Base-by-base conservation (phyloP, 805 yeast genomes). In the Peterozyma toletana region DNA sequence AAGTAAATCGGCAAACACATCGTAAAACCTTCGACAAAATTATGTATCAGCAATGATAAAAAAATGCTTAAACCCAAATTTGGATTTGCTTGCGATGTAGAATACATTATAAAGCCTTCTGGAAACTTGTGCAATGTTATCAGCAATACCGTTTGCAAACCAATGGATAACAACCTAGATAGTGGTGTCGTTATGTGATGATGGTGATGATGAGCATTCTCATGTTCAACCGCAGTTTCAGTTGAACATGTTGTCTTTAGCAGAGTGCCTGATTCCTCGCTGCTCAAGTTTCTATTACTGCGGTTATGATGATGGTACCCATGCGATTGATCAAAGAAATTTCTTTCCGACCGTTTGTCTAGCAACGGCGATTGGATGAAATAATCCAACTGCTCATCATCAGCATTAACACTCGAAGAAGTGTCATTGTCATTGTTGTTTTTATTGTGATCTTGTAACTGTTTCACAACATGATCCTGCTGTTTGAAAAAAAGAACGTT, bases 1-100 rank as follows among this genome's bases (percentile, higher is more conserved):
- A 90, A 75, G 57, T 83, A 93, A 30, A 91, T 67, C 0, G 98
- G 98, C 38, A 90, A 68, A 11, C 96, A 87, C 86, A 91, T 90
- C 13, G 93, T 79, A 58, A 93, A 89, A 0, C 98, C 99, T 60
- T 91, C 99, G 17, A 90, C 83, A 52, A 88, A 82, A 60, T 93
- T 93, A 64, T 91, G 99, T 29, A 93, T 77, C 11, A 89, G 78
- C 56, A 91, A 70, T 39, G 96, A 88, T 16, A 90, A 59, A 55
- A 93, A 90, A 11, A 91, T 87, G 13, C 87, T 73, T 16, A 88
- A 53, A 0, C 98, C 97, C 27, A 89, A 63, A 46, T 71, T 64
- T 1, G 84, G 78, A 55, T 83, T 86, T 0, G 79, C 80, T 45
- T 68, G 67, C 2, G 88, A 73, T 0, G 93, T 89, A 31, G 84